Evolutionary conservation across 176 grass and related monocot species (phyloP), one percentile per base, ranked within the genome.

Genomic region (Aechmea fasciata): DNA sequence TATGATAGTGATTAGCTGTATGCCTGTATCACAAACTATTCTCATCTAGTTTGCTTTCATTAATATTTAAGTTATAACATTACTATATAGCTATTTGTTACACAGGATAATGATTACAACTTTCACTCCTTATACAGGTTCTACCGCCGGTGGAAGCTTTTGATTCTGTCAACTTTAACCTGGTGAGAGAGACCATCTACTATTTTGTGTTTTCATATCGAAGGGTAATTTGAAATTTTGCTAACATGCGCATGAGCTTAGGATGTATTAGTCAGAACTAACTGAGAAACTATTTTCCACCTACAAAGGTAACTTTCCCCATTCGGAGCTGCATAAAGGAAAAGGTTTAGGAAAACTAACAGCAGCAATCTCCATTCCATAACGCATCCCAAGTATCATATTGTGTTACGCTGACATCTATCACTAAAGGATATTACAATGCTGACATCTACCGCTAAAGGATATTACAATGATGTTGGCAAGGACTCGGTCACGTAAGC

Each of bases 141-240:
- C 77, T 93, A 78, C 89, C 94, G 51, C 73, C 84, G 71, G 77
- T 99, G 75, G 94, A 93, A 69, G 72, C 87, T 85, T 99, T 83
- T 15, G 80, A 85, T 66, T 93, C 89, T 29, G 69, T 83, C 50
- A 99, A 85, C 47, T 85, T 93, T 80, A 79, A 85, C 64, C 67
- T 99, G 89, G 94, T 99, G 74, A 90, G 86, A 11, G 69, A 69
- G 15, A 57, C 29, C 48, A 9, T 63, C 15, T 71, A 51, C 55
- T 19, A 61, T 9, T 0, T 2, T 61, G 17, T 61, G 55, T 61
- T 61, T 61, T 61, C 20, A 1, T 59, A 53, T 52, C 24, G 25
- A 52, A 5, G 33, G 55, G 15, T 26, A 64, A 26, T 54, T 81
- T 65, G 49, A 69, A 23, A 41, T 82, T 14, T 70, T 64, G 50